Conservation (phyloP, 2,329 filamentous ascomycete genomes). For the Fusarium tjaetaba region DNA sequence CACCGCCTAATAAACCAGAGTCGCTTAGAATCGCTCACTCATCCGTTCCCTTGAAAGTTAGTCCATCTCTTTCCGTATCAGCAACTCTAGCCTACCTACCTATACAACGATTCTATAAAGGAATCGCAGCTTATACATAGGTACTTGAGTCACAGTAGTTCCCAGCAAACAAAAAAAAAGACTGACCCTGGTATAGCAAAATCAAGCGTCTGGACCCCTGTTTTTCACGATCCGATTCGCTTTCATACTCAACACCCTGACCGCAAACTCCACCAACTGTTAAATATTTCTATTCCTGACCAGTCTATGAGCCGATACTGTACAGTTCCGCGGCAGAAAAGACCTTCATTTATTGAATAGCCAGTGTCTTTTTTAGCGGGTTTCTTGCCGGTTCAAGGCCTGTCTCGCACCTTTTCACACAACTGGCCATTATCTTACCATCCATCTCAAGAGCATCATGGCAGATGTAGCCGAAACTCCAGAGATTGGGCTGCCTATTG, state of each 20-base stretch:
- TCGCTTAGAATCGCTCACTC: not conserved
- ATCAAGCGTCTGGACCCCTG: conserved; percentile 20
- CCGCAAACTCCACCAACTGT: conserved; percentile 10
- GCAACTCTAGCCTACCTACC: not conserved
- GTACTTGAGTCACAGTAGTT: not conserved
- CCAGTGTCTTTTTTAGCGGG: not conserved
- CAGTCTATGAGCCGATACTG: conserved; percentile 5
- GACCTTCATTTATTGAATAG: not conserved
- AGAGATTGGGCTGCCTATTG: conserved; percentile 1
- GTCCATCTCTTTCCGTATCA: not conserved
- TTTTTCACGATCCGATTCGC: conserved; percentile 5
- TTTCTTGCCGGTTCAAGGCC: not conserved
- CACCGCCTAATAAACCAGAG: conserved; percentile 14
- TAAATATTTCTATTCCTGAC: conserved; percentile 9
- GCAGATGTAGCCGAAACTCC: conserved; percentile 11
- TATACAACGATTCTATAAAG: not conserved
- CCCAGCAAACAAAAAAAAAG: not conserved
- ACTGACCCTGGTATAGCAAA: not conserved
- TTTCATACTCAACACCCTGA: conserved; percentile 7
- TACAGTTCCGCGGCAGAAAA: not conserved
- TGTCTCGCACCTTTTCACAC: not conserved
- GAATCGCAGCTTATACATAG: not conserved
- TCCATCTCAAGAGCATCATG: conserved; percentile 9
- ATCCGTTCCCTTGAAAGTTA: not conserved
- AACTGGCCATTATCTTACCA: not conserved